Evolutionary conservation across 148 eudicot genomes (phyloP).

Genomic region (Rhododendron williamsianum): DNA sequence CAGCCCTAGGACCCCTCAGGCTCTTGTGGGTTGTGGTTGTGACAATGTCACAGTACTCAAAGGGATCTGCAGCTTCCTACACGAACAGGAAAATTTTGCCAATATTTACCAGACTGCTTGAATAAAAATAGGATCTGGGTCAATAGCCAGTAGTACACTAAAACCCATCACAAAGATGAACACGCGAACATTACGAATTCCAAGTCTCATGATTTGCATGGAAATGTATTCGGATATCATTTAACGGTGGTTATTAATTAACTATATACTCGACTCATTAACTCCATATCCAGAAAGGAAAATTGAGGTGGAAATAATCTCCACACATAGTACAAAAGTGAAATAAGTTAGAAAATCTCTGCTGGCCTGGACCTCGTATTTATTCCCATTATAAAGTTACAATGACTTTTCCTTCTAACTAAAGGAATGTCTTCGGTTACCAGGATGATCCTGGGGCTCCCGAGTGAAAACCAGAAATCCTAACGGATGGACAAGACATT

Average conservation of each 20-base stretch:
- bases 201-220: not conserved
- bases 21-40: slow-evolving; percentile 96
- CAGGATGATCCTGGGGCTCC: not conserved
- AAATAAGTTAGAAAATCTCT: not conserved
- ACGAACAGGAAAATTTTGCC: not conserved
- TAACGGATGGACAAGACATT: not conserved
- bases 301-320: not conserved
- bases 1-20: slow-evolving; percentile 93
- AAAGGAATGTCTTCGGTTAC: not conserved
- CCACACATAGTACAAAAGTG: not conserved
- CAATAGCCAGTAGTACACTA: not conserved
- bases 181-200: not conserved
- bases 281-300: not conserved
- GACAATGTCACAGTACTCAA: slow-evolving; percentile 88
- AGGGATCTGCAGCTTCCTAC: slow-evolving; percentile 95
- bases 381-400: not conserved
- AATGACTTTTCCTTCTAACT: not conserved
- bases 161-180: not conserved
- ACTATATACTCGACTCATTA: not conserved
- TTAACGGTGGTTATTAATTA: not conserved
- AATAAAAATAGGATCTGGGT: not conserved
- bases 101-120: not conserved
- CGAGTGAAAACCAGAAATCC: not conserved
- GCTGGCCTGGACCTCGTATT: not conserved
- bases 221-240: not conserved